Evolutionary conservation across 129 eudicot genomes (phyloP).

Genomic region (Gnaphalium uliginosum): DNA sequence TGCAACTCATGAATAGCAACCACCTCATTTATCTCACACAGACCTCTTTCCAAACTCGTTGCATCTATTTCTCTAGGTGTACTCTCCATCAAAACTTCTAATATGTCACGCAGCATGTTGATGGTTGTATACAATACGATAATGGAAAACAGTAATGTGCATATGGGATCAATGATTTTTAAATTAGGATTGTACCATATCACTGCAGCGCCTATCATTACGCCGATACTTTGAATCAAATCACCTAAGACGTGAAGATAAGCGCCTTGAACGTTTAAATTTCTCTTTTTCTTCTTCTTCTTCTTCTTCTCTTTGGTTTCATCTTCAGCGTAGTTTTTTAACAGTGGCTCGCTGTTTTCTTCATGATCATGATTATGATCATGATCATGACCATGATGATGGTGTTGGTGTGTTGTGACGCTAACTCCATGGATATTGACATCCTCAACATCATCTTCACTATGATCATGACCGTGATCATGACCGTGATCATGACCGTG

Average conservation of each 20-base stretch:
- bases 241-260: slow-evolving; percentile 69
- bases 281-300: slow-evolving; percentile 41
- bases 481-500: slow-evolving; percentile 21
- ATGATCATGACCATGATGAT: slow-evolving; percentile 23
- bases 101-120: slow-evolving; percentile 55
- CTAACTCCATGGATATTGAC: slow-evolving; percentile 45
- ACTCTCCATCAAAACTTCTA: slow-evolving; percentile 71
- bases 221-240: slow-evolving; percentile 59
- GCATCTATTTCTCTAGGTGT: slow-evolving; percentile 73
- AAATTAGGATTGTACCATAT: slow-evolving; percentile 62
- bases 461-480: slow-evolving; percentile 29
- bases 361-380: slow-evolving; percentile 35
- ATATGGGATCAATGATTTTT: slow-evolving; percentile 59
- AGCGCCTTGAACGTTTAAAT: slow-evolving; percentile 63
- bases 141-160: slow-evolving; percentile 60
- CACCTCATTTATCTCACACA: slow-evolving; percentile 58
- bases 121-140: slow-evolving; percentile 59
- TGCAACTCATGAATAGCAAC: slow-evolving; percentile 65
- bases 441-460: slow-evolving; percentile 41
- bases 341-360: slow-evolving; percentile 37
- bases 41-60: slow-evolving; percentile 53
- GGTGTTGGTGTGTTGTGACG: slow-evolving; percentile 43
- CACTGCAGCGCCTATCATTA: slow-evolving; percentile 65
- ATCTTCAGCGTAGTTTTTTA: slow-evolving; percentile 26
- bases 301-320: slow-evolving; percentile 33